Conservation (phyloP, 805 yeast genomes). For the Cyberlindnera maclurae region DNA sequence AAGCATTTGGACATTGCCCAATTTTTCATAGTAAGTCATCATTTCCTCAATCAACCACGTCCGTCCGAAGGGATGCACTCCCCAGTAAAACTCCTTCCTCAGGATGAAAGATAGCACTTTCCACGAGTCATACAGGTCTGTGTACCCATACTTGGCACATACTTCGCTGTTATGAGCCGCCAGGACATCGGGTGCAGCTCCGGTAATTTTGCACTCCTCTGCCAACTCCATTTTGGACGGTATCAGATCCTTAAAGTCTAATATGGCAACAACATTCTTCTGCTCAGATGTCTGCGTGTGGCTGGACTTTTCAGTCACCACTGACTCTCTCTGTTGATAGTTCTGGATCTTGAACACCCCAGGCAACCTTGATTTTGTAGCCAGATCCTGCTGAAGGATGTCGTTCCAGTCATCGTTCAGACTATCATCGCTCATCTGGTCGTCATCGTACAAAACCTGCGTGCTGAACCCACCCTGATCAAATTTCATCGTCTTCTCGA, state of each 20-base stretch:
- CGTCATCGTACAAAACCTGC: slow-evolving; percentile 16
- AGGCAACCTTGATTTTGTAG: slow-evolving; percentile 43
- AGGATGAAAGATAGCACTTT: slow-evolving; percentile 39
- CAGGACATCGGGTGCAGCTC: slow-evolving; percentile 54
- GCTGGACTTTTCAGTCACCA: slow-evolving; percentile 19
- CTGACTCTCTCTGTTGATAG: slow-evolving; percentile 5
- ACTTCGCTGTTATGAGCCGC: slow-evolving; percentile 67
- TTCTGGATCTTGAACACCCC: slow-evolving; percentile 28
- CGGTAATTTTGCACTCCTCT: slow-evolving; percentile 54
- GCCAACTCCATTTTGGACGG: slow-evolving; percentile 75
- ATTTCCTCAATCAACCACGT: slow-evolving; percentile 57
- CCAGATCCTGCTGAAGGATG: slow-evolving; percentile 49
- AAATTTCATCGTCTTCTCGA: slow-evolving; percentile 37
- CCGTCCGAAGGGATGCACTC: slow-evolving; percentile 71
- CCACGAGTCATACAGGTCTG: slow-evolving; percentile 73
- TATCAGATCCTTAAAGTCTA: slow-evolving; percentile 61
- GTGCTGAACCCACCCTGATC: slow-evolving; percentile 49
- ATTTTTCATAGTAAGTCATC: slow-evolving; percentile 53
- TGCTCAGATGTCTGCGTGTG: slow-evolving; percentile 14
- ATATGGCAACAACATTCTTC: slow-evolving; percentile 52
- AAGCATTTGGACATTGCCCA: slow-evolving; percentile 77
- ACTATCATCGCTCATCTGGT: slow-evolving; percentile 43
- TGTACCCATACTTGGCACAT: slow-evolving; percentile 54
- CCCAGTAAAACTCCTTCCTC: slow-evolving; percentile 57
- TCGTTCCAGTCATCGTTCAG: slow-evolving; percentile 66